Base-by-base conservation (phyloP, 768 basidiomycete genomes). In the Mycena sanguinolenta region DNA sequence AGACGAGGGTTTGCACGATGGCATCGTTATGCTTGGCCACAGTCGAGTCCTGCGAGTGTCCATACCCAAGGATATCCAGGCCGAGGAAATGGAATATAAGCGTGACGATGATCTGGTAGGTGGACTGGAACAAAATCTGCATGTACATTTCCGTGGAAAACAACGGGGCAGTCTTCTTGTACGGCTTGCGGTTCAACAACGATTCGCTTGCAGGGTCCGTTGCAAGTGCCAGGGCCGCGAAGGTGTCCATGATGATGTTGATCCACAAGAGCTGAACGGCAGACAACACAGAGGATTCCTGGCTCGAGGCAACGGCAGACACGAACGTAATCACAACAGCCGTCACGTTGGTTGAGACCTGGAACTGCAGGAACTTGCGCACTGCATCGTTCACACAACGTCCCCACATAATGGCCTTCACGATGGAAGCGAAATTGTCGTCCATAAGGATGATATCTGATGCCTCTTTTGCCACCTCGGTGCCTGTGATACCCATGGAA, bases 401-500 rank as follows among this genome's bases (percentile, higher is more conserved):
- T 50, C 98, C 98, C 97, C 98, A 99, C 86, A 98, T 96, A 75
- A 99, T 98, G 65, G 98, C 98, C 75, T 95, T 92, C 74, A 98
- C 95, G 76, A 99, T 97, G 3, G 95, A 97, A 5, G 95, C 84
- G 79, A 99, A 99, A 79, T 97, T 97, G 81, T 97, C 96, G 78
- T 96, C 94, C 97, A 98, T 98, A 49, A 98, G 90, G 75, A 99
- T 97, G 77, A 99, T 98, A 76, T 99, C 98, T 9, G 97, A 98
- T 1, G 98, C 98, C 80, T 98, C 97, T 82, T 99, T 99, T 57
- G 98, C 97, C 21, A 99, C 96, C 79, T 99, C 98, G 1, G 98
- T 99, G 13, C 98, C 98, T 32, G 96, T 91, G 73, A 96, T 92
- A 74, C 95, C 95, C 95, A 97, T 97, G 5, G 95, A 96, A 84